Conservation (phyloP, 2,329 filamentous ascomycete species). For the Talaromyces sp. region DNA sequence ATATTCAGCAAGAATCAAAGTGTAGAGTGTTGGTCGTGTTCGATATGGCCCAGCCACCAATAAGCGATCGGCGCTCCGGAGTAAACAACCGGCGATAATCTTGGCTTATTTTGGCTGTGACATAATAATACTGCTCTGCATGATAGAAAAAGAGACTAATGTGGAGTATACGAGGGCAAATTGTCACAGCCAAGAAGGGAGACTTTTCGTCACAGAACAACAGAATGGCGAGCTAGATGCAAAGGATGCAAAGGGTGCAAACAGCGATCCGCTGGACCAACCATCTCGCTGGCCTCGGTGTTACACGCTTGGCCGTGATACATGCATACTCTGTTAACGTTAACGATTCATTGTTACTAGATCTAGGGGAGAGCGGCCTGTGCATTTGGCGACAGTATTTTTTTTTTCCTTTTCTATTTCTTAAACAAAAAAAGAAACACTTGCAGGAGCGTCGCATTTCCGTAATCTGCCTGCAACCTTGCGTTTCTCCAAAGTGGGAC, state of each 20-base stretch:
- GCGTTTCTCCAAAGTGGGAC: neutral
- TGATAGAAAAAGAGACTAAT: neutral
- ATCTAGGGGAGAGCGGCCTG: neutral
- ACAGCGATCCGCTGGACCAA: neutral
- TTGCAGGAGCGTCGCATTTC: neutral
- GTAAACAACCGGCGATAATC: neutral
- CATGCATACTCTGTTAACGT: neutral
- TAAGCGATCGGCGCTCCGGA: neutral
- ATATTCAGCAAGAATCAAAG: neutral
- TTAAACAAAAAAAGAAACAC: neutral
- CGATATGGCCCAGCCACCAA: neutral
- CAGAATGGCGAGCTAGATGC: conserved; percentile 2
- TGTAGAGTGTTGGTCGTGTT: neutral
- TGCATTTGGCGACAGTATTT: neutral
- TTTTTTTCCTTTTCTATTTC: neutral
- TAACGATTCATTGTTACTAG: neutral
- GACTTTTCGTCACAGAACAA: neutral
- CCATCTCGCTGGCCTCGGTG: neutral
- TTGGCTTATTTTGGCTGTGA: neutral
- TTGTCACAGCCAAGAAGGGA: neutral
- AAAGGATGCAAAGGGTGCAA: conserved; percentile 2
- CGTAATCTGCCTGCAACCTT: conserved; percentile 2
- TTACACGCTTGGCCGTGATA: neutral
- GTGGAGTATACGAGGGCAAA: neutral
- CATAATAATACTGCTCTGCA: neutral